These are phyloP conservation scores for Rostrohypoxylon terebratum DNA, from an alignment of 495 filamentous ascomycete species.

Conservation along the genomic window DNA sequence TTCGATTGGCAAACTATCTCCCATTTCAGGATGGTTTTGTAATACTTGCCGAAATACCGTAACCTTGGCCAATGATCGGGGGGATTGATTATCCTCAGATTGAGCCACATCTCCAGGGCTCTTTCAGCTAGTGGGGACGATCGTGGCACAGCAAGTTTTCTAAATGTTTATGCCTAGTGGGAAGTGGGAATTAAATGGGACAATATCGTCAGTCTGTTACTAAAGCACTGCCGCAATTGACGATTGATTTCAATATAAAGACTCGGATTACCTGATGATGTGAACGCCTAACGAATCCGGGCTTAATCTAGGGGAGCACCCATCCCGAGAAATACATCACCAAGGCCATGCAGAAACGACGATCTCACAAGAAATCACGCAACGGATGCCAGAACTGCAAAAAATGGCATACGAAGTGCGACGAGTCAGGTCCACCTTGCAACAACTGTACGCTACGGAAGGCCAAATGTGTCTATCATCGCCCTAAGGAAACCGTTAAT, in stretches of 20 bases:
- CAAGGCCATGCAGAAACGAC: slow-evolving; percentile 49
- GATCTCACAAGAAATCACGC: slow-evolving; percentile 55
- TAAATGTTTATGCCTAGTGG: not conserved
- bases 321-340: not conserved
- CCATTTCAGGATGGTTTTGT: not conserved
- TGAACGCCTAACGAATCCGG: slow-evolving; percentile 4
- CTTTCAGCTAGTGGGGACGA: slow-evolving; percentile 14
- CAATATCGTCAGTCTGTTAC: not conserved
- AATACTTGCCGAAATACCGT: not conserved
- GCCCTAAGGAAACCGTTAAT: slow-evolving; percentile 23
- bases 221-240: slow-evolving; percentile 4
- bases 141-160: slow-evolving; percentile 4
- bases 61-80: not conserved
- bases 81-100: not conserved
- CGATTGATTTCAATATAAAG: not conserved
- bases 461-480: slow-evolving; percentile 46
- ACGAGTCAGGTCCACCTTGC: slow-evolving; percentile 53
- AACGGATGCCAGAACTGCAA: slow-evolving; percentile 56
- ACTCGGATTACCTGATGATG: slow-evolving; percentile 1
- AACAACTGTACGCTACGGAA: slow-evolving; percentile 52
- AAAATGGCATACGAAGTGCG: slow-evolving; percentile 56
- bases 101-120: not conserved
- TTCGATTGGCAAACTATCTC: not conserved
- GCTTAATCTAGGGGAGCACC: not conserved
- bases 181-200: not conserved